Conservation (phyloP, 192 early-diverging fungal genomes). For the Coemansia sp. region DNA sequence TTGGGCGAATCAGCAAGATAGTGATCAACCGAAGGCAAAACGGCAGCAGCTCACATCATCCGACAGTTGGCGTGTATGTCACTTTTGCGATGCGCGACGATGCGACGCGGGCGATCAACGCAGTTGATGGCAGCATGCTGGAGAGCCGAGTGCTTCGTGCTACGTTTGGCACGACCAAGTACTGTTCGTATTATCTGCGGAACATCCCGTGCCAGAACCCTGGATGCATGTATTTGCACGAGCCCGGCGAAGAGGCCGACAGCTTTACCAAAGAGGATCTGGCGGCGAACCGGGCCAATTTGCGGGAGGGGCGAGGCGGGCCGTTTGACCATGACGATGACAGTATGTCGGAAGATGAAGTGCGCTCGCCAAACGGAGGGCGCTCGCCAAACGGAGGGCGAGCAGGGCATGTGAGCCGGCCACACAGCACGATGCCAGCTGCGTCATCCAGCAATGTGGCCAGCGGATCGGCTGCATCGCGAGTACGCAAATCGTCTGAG, state of each 20-base stretch:
- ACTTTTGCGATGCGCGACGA: constrained; percentile 92
- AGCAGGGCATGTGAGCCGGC: not conserved
- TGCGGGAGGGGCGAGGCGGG: not conserved
- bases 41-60: constrained; percentile 41
- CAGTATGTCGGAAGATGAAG: not conserved
- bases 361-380: constrained; percentile 7
- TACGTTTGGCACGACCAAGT: constrained; percentile 97
- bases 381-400: constrained; percentile 6
- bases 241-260: constrained; percentile 89
- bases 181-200: constrained; percentile 94
- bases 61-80: constrained; percentile 81
- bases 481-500: constrained; percentile 30
- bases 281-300: constrained; percentile 52
- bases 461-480: constrained; percentile 17
- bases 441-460: not conserved
- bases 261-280: constrained; percentile 90
- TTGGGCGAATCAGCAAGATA: constrained; percentile 93
- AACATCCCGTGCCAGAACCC: constrained; percentile 90
- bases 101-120: constrained; percentile 88
- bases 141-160: constrained; percentile 90
- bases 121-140: constrained; percentile 85
- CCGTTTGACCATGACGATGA: constrained; percentile 11
- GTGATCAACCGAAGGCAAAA: constrained; percentile 81
- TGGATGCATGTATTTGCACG: constrained; percentile 94
- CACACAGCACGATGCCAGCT: not conserved